Evolutionary conservation across 2,329 filamentous ascomycete species (phyloP).

Genomic region (Diaporthe ampelina): DNA sequence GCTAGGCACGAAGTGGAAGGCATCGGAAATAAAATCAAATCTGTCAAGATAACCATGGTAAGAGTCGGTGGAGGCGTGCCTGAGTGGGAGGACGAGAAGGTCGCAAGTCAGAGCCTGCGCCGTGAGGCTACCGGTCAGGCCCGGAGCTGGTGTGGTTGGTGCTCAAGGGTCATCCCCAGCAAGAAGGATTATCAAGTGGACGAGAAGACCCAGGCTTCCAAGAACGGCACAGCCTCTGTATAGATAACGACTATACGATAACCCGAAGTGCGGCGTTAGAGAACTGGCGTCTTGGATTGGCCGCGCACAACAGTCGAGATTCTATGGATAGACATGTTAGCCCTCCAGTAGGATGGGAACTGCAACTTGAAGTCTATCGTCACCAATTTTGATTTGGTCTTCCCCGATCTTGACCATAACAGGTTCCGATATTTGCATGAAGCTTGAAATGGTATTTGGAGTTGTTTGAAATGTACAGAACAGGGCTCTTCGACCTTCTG

Average conservation of each 20-base stretch:
- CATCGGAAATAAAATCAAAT: constrained; percentile 89
- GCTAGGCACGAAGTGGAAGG: constrained; percentile 90
- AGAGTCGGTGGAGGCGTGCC: constrained; percentile 87
- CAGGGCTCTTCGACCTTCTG: constrained; percentile 16
- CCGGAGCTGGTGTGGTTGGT: constrained; percentile 95
- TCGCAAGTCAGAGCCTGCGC: constrained; percentile 74
- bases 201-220: constrained; percentile 25
- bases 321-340: too few relatives aligned
- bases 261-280: background rate
- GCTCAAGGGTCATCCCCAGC: constrained; percentile 79
- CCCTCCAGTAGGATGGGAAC: background rate
- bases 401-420: background rate
- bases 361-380: background rate
- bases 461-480: constrained; percentile 29
- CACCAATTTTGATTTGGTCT: background rate
- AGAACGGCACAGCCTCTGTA: background rate
- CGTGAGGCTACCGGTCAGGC: constrained; percentile 77
- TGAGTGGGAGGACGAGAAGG: constrained; percentile 85
- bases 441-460: constrained; percentile 25
- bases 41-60: constrained; percentile 86
- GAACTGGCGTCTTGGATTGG: background rate
- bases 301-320: background rate
- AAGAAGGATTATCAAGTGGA: constrained; percentile 57
- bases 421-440: background rate
- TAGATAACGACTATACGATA: background rate